phyloP scores from a whole-genome alignment of 106 monocot genomes.

The Vanilla planifolia region DNA sequence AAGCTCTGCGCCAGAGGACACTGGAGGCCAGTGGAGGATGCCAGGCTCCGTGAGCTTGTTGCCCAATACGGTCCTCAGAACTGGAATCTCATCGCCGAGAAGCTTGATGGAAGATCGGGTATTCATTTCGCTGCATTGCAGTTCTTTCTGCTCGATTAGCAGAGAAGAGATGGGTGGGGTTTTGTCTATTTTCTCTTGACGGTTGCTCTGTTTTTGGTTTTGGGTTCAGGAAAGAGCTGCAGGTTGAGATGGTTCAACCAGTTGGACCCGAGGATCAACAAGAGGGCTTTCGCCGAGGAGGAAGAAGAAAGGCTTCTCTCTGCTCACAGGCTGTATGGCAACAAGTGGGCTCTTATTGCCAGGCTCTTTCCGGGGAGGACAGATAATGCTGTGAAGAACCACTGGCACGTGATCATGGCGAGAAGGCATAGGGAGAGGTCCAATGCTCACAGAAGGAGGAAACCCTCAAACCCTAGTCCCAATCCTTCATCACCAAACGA shows the following conservation, averaged over 20 bases:
- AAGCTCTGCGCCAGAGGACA: conserved; percentile 77
- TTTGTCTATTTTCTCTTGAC: neutral
- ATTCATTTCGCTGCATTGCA: neutral
- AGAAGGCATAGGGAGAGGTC: conserved; percentile 57
- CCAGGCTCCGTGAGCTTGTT: conserved; percentile 79
- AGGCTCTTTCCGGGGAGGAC: conserved; percentile 73
- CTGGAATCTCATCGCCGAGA: conserved; percentile 92
- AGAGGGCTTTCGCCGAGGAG: conserved; percentile 53
- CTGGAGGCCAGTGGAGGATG: conserved; percentile 87
- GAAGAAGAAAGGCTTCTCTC: conserved; percentile 68
- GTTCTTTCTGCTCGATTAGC: too few relatives aligned
- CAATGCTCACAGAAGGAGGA: conserved; percentile 38
- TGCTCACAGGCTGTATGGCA: conserved; percentile 63
- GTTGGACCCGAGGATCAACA: conserved; percentile 72
- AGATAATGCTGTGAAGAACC: conserved; percentile 89
- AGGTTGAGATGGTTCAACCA: conserved; percentile 91
- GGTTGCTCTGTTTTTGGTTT: neutral
- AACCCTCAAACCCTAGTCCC: neutral
- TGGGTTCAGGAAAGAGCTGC: conserved; percentile 67
- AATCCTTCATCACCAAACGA: neutral
- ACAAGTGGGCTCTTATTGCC: conserved; percentile 76
- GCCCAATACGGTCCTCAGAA: conserved; percentile 78
- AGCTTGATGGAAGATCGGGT: conserved; percentile 93
- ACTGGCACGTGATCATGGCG: conserved; percentile 84
- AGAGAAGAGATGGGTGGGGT: neutral